A percentile compares a stretch with the other conserved stretches of the same genome.
These are phyloP conservation scores for Aureobasidium sp. DNA, from an alignment of 2,329 filamentous ascomycete genomes.

Conservation along the genomic window DNA sequence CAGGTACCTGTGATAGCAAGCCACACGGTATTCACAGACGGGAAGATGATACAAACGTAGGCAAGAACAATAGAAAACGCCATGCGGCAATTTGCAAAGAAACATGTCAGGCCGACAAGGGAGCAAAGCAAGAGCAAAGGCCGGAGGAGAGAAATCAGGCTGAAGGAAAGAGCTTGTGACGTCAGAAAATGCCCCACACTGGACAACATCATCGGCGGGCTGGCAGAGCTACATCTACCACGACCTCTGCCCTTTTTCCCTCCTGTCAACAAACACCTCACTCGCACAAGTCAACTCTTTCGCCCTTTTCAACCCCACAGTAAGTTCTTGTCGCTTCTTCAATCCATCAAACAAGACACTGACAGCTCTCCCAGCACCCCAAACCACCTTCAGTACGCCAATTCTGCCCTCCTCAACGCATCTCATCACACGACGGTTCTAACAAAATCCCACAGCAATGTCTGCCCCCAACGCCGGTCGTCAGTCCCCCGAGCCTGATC, in stretches of 20 bases:
- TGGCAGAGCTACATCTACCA: conserved; percentile 1
- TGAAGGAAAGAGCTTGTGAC: conserved; percentile 6
- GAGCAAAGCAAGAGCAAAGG: not conserved
- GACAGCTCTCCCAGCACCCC: not conserved
- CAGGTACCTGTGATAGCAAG: not conserved
- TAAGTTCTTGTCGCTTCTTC: not conserved
- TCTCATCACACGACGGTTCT: conserved; percentile 14
- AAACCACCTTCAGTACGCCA: conserved; percentile 6
- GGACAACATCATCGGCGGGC: conserved; percentile 8
- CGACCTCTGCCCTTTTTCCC: conserved; percentile 3
- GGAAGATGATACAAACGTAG: not conserved
- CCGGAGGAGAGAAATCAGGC: not conserved
- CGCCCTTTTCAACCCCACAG: not conserved
- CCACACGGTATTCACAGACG: not conserved
- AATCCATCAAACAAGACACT: not conserved
- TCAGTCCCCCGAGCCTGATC: conserved; percentile 68
- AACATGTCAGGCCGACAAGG: not conserved
- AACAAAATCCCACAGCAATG: conserved; percentile 38
- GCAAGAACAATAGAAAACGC: not conserved
- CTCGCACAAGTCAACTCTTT: not conserved
- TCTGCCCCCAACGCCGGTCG: conserved; percentile 57
- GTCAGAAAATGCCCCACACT: conserved; percentile 8
- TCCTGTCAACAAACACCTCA: conserved; percentile 10
- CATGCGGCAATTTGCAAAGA: not conserved
- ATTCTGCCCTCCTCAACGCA: conserved; percentile 18